Evolutionary conservation across 192 early-diverging fungal species (phyloP), one percentile per base, ranked within the genome.

Genomic region (Linnemannia schmuckeri): DNA sequence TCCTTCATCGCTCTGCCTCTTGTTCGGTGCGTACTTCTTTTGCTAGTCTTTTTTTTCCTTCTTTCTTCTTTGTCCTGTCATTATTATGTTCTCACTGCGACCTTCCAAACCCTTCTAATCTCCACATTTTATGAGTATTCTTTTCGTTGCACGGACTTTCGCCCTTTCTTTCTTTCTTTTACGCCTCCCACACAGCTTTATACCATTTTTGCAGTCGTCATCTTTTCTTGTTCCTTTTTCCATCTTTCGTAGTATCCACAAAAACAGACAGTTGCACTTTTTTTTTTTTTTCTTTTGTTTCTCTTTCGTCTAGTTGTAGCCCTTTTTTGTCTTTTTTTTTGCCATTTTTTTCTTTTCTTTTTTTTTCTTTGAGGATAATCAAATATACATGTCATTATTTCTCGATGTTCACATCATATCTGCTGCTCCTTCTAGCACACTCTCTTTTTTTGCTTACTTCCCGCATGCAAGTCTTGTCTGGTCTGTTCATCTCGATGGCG

Each of bases 331-430:
- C 22, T 46, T 69, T 27, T 68, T 69, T 70, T 70, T 78, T n/a
- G 6, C 52, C 22, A 37, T 33, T 52, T 78, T 71, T 46, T 24
- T 44, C 54, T 80, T 73, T 80, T 27, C n/a, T 35, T 42, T 63
- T 22, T 40, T 75, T 54, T 35, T n/a, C 54, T 76, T 40, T 24
- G 47, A 33, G 33, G 18, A 30, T 33, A 33, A 3, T 66, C 2
- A 30, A 33, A 57, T 30, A 66, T 33, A 66, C 13, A 30, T 27
- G 54, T 61, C 2, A n/a, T 12, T 61, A 33, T 66, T 33, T 33
- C 10, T 33, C 61, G 12, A 66, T 52, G 24, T 15, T 12, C 2
- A 12, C 27, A 15, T 66, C 13, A 8, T 66, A 8, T 66, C 41
- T 52, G 20, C 71, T 68, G 44, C 22, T 17, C 24, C 18, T 52